A percentile compares a stretch with the other conserved stretches of the same genome.
Evolutionary conservation across 306 rosid species (phyloP).

Genomic region (Lagenaria siceraria): DNA sequence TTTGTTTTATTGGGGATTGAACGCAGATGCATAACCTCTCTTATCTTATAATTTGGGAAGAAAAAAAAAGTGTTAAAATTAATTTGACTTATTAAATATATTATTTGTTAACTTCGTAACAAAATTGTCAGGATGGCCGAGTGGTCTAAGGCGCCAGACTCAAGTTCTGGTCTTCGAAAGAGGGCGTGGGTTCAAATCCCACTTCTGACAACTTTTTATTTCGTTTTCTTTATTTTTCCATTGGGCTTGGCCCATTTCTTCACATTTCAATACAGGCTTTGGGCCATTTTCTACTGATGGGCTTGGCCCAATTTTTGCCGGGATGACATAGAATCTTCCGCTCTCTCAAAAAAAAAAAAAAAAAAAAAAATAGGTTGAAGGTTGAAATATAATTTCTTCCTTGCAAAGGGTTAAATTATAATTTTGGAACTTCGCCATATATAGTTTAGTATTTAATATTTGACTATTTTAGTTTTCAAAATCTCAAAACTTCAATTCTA

Average conservation of each 20-base stretch:
- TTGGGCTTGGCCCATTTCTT: not conserved
- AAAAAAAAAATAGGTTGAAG: no score
- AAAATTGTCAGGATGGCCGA: conserved; percentile 13
- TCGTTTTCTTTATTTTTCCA: not conserved
- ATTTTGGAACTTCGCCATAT: no score
- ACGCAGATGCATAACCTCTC: no score
- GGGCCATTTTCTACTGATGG: not conserved
- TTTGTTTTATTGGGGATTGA: not conserved
- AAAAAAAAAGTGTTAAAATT: no score
- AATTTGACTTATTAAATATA: no score
- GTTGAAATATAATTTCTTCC: no score
- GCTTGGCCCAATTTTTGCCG: not conserved
- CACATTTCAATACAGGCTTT: not conserved
- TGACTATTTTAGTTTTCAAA: no score
- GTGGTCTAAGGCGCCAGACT: conserved; percentile 40
- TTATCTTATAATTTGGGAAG: no score
- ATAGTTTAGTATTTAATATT: no score
- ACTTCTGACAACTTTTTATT: conserved; percentile 14
- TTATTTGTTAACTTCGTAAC: no score
- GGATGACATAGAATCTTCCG: not conserved
- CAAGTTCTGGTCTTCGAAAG: conserved; percentile 30
- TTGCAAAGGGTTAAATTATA: no score
- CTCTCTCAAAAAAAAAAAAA: not conserved
- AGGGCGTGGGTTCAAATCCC: conserved; percentile 43
- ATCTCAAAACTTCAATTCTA: no score